Base-by-base conservation (phyloP, 2,329 filamentous ascomycete species). In the Fusarium lyarnte region DNA sequence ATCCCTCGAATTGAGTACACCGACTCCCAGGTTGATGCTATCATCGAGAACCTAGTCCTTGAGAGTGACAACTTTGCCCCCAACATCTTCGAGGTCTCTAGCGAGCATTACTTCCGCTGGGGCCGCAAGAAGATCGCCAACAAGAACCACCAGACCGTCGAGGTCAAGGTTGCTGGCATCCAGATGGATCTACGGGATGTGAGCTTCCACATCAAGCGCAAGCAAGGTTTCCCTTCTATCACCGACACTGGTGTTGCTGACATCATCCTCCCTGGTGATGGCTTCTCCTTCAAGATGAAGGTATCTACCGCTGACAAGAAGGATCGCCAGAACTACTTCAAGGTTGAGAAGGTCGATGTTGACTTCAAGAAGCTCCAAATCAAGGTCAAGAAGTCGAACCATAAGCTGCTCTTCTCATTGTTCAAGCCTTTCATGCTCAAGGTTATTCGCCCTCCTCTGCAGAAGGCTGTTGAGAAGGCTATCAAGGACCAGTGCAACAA, bases 31-130 rank as follows among this genome's bases (percentile, higher is more conserved):
- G 87, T 97, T 57, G 96, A 99, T 82, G 92, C 92, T 53, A 89
- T 98, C 53, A 89, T 99, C 47, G 96, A 99, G 85, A 99, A 99
- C 82, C 86, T 99, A 16, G 92, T 98, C 49, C 89, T 99, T 58
- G 96, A 99, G 85, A 95, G 94, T 74, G 95, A 98, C 86, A 99
- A 99, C 84, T 91, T 99, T 76, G 94, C 95, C 84, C 96, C 96
- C 72, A 99, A 99, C 77, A 88, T 95, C 9, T 82, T 97, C 42
- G 95, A 99, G 82, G 88, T 98, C 69, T 89, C 91, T 66, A 96
- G 91, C 79, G 95, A 98, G 84, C 96, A 98, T 85, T 97, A 96
- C 85, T 94, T 95, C 89, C 91, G 93, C 75, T 97, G 93, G 91
- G 96, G 95, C 41, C 94, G 96, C 79, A 98, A 97, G 90, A 92